phyloP scores from a whole-genome alignment of 495 filamentous ascomycete species.

The Acidiella bohemica region DNA sequence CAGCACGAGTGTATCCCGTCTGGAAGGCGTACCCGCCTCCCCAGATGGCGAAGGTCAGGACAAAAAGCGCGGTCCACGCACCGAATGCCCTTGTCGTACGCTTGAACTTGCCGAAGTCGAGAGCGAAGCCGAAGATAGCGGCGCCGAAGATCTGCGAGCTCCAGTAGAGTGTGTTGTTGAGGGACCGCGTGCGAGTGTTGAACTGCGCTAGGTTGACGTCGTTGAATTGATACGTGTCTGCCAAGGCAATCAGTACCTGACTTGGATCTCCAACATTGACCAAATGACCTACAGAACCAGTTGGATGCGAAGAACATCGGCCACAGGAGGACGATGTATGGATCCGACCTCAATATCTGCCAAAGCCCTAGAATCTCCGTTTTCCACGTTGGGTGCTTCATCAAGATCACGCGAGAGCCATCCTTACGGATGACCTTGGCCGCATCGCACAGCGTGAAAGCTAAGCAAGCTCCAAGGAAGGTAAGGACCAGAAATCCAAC shows the following conservation, averaged over 20 bases:
- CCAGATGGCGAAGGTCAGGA: slow-evolving; percentile 73
- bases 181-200: slow-evolving; percentile 64
- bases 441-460: slow-evolving; percentile 61
- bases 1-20: slow-evolving; percentile 43
- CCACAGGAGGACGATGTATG: slow-evolving; percentile 74
- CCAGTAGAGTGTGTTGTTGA: slow-evolving; percentile 84
- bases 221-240: slow-evolving; percentile 41
- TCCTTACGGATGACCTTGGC: slow-evolving; percentile 66
- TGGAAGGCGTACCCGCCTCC: slow-evolving; percentile 78
- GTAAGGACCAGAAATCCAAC: slow-evolving; percentile 84
- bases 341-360: slow-evolving; percentile 56
- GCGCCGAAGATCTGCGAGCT: slow-evolving; percentile 77
- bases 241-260: no score
- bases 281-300: no score
- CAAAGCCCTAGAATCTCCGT: slow-evolving; percentile 67
- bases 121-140: slow-evolving; percentile 56
- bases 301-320: slow-evolving; percentile 34
- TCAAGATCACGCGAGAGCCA: slow-evolving; percentile 68
- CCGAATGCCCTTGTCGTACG: slow-evolving; percentile 64
- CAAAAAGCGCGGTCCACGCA: slow-evolving; percentile 50
- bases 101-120: slow-evolving; percentile 51
- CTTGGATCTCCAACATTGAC: no score
- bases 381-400: slow-evolving; percentile 63
- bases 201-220: slow-evolving; percentile 58
- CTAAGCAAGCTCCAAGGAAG: slow-evolving; percentile 56